These are phyloP conservation scores for Nepenthes gracilis DNA, from an alignment of 148 eudicot species.

Conservation along the genomic window DNA sequence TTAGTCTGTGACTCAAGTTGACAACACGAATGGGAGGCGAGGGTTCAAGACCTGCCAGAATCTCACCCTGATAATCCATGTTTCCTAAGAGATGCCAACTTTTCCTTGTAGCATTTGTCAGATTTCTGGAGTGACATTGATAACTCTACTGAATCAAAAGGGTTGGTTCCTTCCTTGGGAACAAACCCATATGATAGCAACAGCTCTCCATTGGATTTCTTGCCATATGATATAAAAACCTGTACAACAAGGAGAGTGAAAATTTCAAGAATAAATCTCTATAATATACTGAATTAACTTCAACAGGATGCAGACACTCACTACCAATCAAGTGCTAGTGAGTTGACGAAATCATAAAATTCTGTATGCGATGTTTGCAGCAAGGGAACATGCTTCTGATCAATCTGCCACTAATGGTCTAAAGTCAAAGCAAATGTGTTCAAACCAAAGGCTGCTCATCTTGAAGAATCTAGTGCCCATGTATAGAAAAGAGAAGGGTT, in stretches of 20 bases:
- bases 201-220: conserved; percentile 91
- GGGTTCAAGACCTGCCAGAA: too few species aligned
- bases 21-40: too few species aligned
- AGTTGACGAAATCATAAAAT: too few species aligned
- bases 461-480: too few species aligned
- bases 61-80: conserved; percentile 81
- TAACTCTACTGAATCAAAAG: conserved; percentile 78
- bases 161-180: conserved; percentile 93
- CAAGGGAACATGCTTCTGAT: not conserved
- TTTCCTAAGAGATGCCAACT: conserved; percentile 65
- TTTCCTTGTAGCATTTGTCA: conserved; percentile 73
- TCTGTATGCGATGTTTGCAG: too few species aligned
- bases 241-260: conserved; percentile 15
- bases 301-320: too few species aligned
- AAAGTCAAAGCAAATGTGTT: too few species aligned
- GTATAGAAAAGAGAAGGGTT: too few species aligned
- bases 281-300: not conserved
- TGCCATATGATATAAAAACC: conserved; percentile 98
- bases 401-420: not conserved
- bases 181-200: conserved; percentile 96
- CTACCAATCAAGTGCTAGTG: too few species aligned
- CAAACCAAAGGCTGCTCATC: too few species aligned
- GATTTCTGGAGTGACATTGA: conserved; percentile 56
- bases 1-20: not conserved
- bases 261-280: not conserved